Evolutionary conservation across 345 rosid genomes (phyloP).

Genomic region (Brassica carinata): DNA sequence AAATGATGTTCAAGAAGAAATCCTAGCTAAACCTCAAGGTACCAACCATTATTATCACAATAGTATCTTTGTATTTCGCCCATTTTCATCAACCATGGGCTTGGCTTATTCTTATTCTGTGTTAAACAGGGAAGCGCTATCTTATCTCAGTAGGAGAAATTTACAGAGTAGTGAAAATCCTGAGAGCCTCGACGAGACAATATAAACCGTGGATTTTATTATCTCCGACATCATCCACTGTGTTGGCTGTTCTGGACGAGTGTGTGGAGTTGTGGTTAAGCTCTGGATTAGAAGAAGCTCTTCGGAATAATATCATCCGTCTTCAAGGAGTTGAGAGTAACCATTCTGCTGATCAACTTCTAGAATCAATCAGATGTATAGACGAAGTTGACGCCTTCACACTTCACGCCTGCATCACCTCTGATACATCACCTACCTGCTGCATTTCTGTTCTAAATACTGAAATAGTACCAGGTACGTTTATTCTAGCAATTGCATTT

Average conservation of each 20-base stretch:
- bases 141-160: conserved; percentile 77
- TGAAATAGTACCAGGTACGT: conserved; percentile 59
- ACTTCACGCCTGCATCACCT: conserved; percentile 50
- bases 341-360: conserved; percentile 32
- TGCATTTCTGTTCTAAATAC: conserved; percentile 56
- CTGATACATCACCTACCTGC: conserved; percentile 57
- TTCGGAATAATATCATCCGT: conserved; percentile 46
- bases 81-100: background rate
- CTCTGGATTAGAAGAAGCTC: conserved; percentile 77
- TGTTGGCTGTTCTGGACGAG: conserved; percentile 54
- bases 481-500: background rate
- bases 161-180: conserved; percentile 69
- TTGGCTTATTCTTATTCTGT: conserved; percentile 7
- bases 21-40: conserved; percentile 67
- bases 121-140: conserved; percentile 60
- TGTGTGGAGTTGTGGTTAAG: conserved; percentile 66
- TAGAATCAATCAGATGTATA: conserved; percentile 53
- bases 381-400: conserved; percentile 47
- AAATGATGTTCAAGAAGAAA: conserved; percentile 50
- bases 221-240: conserved; percentile 35
- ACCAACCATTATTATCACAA: conserved; percentile 1
- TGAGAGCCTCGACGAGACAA: conserved; percentile 59
- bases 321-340: conserved; percentile 27
- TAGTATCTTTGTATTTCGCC: background rate
- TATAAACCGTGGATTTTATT: conserved; percentile 78